Evolutionary conservation across 768 basidiomycete species (phyloP), one percentile per base, ranked within the genome.

Genomic region (Asterophora parasitica): DNA sequence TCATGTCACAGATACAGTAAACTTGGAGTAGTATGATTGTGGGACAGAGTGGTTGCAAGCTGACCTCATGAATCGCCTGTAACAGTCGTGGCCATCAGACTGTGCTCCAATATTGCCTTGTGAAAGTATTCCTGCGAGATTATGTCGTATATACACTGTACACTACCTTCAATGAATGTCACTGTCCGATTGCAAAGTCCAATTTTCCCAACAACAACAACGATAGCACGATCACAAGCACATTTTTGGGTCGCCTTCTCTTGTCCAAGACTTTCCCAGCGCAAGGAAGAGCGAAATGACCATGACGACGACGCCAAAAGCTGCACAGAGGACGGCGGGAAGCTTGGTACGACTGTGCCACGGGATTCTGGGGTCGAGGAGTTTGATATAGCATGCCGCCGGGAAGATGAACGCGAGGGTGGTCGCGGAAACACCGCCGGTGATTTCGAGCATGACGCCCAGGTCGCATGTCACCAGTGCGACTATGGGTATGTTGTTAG

Each of bases 391-490:
- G 64, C 92, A 95, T 2, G 81, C 83, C 0, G 92, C 85, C 8
- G 92, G 88, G 62, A 92, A 92, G 54, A 97, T 92, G 69, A 85
- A 97, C 3, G 95, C 95, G 8, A 97, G 77, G 0, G 92, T 82
- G 0, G 92, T 92, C 4, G 90, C 90, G 11, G 90, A 90, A 9
- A 90, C 78, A n/a, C 95, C 95, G n/a, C 96, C 96, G 0, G 93
- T 94, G 36, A 99, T 88, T 70, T 99, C 96, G 32, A 99, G 83
- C 70, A 95, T 96, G 37, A 97, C 86, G n/a, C 96, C 96, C 11
- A 99, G 78, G 64, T 99, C 95, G 62, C 93, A 96, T 1, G 95
- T 97, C 48, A 93, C 75, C 46, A 97, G 75, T 4, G 95, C 82
- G 50, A 96, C 93, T 94, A 61, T 11, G 41, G 31, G 45, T n/a